phyloP scores from a whole-genome alignment of 179 eudicot species.

The Camellia oleifera region DNA sequence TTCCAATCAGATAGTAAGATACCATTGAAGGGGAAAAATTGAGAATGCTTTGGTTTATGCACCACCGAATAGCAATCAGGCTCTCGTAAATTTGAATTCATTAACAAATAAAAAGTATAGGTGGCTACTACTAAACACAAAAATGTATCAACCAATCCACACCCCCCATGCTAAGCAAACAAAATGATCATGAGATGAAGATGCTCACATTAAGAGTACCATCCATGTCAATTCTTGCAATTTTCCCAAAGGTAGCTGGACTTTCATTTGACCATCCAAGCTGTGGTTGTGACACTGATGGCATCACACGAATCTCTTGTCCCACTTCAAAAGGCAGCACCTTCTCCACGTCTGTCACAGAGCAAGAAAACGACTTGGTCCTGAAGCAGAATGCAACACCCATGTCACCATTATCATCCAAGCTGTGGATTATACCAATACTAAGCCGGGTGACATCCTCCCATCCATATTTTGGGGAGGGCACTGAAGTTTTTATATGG shows the following conservation, averaged over 20 bases:
- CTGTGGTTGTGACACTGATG: conserved; percentile 71
- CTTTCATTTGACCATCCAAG: conserved; percentile 95
- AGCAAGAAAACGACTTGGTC: conserved; percentile 78
- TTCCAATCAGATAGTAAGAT: not conserved
- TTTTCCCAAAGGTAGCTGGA: conserved; percentile 79
- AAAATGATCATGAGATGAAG: conserved; percentile 1
- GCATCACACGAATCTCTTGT: conserved; percentile 74
- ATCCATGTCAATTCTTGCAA: conserved; percentile 87
- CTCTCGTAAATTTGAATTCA: not conserved
- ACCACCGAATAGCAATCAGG: not conserved
- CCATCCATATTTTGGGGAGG: conserved; percentile 98
- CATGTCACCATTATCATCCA: conserved; percentile 93
- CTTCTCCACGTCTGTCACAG: conserved; percentile 91
- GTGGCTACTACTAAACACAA: not conserved
- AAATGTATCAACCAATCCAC: not conserved
- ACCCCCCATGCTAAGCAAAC: conserved; percentile 8
- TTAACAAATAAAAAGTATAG: not conserved
- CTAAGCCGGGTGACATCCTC: conserved; percentile 76
- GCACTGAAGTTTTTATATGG: conserved; percentile 73
- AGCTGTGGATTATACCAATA: conserved; percentile 80
- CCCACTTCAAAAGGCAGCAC: conserved; percentile 86
- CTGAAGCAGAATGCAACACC: conserved; percentile 88
- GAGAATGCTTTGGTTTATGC: not conserved
- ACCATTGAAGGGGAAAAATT: not conserved
- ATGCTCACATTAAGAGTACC: conserved; percentile 80